These are phyloP conservation scores for Micractinium sp. DNA, from an alignment of 139 green algal species.

Conservation along the genomic window DNA sequence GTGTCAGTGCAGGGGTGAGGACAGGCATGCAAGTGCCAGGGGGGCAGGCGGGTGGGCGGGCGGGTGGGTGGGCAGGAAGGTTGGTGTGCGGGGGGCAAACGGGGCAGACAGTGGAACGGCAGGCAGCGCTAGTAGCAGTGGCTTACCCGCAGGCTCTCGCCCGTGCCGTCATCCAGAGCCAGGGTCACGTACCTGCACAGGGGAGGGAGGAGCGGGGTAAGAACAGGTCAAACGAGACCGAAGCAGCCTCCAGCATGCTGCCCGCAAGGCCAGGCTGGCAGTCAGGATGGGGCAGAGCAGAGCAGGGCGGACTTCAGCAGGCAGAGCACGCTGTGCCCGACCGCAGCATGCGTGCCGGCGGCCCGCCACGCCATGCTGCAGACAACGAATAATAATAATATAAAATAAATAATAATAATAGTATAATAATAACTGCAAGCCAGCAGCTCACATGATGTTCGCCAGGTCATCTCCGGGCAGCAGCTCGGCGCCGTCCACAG, in stretches of 20 bases:
- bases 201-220: not conserved
- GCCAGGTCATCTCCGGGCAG: conserved; percentile 37
- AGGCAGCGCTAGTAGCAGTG: not conserved
- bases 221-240: too few relatives aligned
- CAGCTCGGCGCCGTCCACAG: conserved; percentile 56
- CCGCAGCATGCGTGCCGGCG: too few relatives aligned
- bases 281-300: too few relatives aligned
- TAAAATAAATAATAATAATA: too few relatives aligned
- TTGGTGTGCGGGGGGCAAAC: not conserved
- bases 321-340: not conserved
- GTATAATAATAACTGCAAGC: too few relatives aligned
- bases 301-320: not conserved
- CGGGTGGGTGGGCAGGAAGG: too few relatives aligned
- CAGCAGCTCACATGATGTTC: conserved; percentile 51
- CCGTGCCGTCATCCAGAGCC: conserved; percentile 48
- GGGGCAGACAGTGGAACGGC: too few relatives aligned
- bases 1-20: too few relatives aligned
- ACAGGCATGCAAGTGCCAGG: not conserved
- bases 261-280: too few relatives aligned
- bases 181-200: conserved; percentile 46
- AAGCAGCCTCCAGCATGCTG: too few relatives aligned
- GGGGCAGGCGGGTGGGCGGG: too few relatives aligned
- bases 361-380: not conserved
- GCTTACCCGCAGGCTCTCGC: conserved; percentile 16
- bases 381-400: too few relatives aligned